phyloP scores from a whole-genome alignment of 1,139 yeast genomes.

The Lodderomyces oxycetoniae region DNA sequence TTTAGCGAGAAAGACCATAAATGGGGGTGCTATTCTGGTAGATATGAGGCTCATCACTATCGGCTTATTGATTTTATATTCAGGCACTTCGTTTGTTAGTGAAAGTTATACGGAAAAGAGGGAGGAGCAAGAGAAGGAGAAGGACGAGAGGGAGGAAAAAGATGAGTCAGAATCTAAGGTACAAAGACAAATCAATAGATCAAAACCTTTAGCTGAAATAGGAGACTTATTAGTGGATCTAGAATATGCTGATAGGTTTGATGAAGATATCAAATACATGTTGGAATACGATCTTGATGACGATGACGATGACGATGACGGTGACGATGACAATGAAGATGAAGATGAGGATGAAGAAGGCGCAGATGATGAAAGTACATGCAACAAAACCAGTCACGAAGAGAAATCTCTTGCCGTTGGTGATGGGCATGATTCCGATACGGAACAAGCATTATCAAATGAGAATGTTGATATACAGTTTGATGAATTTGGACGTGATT shows the following conservation, averaged over 20 bases:
- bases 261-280: conserved; percentile 68
- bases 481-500: conserved; percentile 58
- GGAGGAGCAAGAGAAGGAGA: conserved; percentile 12
- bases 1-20: conserved; percentile 49
- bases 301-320: conserved; percentile 27
- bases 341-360: conserved; percentile 24
- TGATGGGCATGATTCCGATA: conserved; percentile 2
- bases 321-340: conserved; percentile 22
- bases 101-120: conserved; percentile 14
- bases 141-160: conserved; percentile 13
- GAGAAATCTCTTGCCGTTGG: conserved; percentile 7
- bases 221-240: conserved; percentile 52
- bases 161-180: conserved; percentile 14
- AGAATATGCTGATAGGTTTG: conserved; percentile 63
- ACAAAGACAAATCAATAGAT: conserved; percentile 22
- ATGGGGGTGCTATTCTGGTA: conserved; percentile 53
- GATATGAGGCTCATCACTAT: conserved; percentile 44
- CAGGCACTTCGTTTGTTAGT: conserved; percentile 20
- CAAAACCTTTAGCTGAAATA: conserved; percentile 34
- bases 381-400: conserved; percentile 2
- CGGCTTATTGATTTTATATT: conserved; percentile 24
- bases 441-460: neutral
- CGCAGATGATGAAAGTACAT: neutral
- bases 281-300: conserved; percentile 42
- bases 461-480: conserved; percentile 33